These are phyloP conservation scores for Solanum habrochaites DNA, from an alignment of 257 asterid species.

Conservation along the genomic window DNA sequence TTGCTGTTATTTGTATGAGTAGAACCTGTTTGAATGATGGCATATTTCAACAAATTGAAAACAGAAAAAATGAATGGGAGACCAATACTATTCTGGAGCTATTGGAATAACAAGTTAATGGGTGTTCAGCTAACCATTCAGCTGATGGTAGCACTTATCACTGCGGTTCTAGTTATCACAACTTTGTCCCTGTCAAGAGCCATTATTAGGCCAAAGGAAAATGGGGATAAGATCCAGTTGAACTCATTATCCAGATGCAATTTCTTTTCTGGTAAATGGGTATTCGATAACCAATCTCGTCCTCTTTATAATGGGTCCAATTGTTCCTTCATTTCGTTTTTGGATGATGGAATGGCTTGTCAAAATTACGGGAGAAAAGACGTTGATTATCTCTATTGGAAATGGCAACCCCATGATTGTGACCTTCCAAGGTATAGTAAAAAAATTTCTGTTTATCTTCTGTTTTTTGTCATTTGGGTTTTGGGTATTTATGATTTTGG, in stretches of 20 bases:
- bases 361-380: constrained; percentile 26
- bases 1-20: not conserved
- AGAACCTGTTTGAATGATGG: not conserved
- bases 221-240: not conserved
- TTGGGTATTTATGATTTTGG: not conserved
- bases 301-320: constrained; percentile 25
- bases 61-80: not conserved
- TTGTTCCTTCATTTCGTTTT: constrained; percentile 24
- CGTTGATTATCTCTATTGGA: constrained; percentile 24
- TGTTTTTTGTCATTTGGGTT: not conserved
- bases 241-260: not conserved
- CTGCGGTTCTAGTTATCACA: not conserved
- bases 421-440: constrained; percentile 30
- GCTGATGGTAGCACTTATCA: not conserved
- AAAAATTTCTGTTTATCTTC: not conserved
- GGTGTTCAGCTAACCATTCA: not conserved
- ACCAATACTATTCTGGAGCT: not conserved
- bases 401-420: constrained; percentile 50
- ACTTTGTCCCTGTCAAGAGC: not conserved
- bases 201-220: not conserved
- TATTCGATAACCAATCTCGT: constrained; percentile 12
- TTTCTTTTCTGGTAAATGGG: constrained; percentile 11
- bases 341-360: constrained; percentile 21
- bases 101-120: not conserved
- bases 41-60: not conserved